These are phyloP conservation scores for Globisporangium cederbergense DNA, from an alignment of 352 stramenopile genomes.

Conservation along the genomic window DNA sequence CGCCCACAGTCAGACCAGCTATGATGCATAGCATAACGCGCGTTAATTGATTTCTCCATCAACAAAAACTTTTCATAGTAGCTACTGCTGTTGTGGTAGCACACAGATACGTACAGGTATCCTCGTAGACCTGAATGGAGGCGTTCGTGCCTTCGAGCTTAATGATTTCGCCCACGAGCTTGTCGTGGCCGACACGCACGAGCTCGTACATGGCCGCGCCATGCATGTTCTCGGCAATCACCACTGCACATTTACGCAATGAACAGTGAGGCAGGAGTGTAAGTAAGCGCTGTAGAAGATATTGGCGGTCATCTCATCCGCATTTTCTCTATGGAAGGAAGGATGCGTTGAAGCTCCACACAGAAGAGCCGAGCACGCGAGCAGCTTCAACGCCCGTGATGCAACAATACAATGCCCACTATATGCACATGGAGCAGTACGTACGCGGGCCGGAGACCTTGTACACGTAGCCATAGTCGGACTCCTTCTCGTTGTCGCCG, in stretches of 20 bases:
- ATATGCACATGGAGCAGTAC: conserved; percentile 18
- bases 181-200: conserved; percentile 97
- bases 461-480: conserved; percentile 99
- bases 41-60: not conserved
- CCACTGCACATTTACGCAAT: conserved; percentile 55
- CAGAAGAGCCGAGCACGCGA: not conserved
- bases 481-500: conserved; percentile 83
- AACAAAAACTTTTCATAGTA: not conserved
- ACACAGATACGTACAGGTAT: conserved; percentile 78
- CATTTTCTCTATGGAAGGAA: not conserved
- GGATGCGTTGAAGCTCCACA: not conserved
- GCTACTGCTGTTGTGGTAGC: not conserved
- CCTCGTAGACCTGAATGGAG: conserved; percentile 99
- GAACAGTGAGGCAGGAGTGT: not conserved
- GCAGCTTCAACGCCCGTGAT: not conserved
- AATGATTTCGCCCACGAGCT: conserved; percentile 99
- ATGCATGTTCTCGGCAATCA: conserved; percentile 99
- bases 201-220: conserved; percentile 98
- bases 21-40: not conserved
- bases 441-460: conserved; percentile 97
- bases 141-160: conserved; percentile 99
- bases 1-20: conserved; percentile 96
- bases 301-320: not conserved
- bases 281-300: not conserved
- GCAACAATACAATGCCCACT: not conserved